Base-by-base conservation (phyloP, 345 rosid species). In the Populus euphratica region DNA sequence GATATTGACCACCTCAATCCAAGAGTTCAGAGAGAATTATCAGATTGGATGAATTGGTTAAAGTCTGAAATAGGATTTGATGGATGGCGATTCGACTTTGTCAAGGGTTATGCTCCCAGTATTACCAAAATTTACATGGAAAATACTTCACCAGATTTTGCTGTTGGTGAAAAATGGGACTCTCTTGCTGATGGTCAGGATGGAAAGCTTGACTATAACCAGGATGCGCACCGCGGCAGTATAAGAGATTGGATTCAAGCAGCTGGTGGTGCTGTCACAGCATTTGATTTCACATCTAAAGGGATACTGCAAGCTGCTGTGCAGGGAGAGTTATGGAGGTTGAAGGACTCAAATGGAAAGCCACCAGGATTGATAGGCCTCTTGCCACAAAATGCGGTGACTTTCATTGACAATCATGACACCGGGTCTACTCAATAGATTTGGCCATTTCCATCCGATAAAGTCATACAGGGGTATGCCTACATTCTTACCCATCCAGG, bases 11-110 rank as follows among this genome's bases (percentile, higher is more conserved):
- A 90, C 75, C 90, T 90, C 76, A 94, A 93, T 72, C 87, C 83
- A 1, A 85, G 83, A 52, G 95, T 87, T 36, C 95, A 90, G 68
- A 83, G 29, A 20, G 97, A 91, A 85, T 74, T 94, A 70, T 87
- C 98, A 0, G 94, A 87, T 54, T 94, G 97, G 98, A 90, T 93
- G 97, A 94, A 90, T 25, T 94, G 98, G 98, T 68, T 94, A 6
- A 94, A 90, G 69, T 67, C 87, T 8, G 97, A 90, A 2, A 87
- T 90, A 9, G 95, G 97, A 31, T 94, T 90, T 73, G 80, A 82
- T 27, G 94, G 98, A 68, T 93, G 95, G 95, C 78, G 97, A 73
- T 90, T 91, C 62, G 95, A 91, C 73, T 90, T 88, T 8, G 97
- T 87, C 2, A 83, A 68, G 67, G 98, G 97, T 2, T 94, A 85